Percentiles rank a stretch among this genome's conserved stretches.
Evolutionary conservation across 2,329 filamentous ascomycete species (phyloP).

Genomic region (Xylaria sp.): DNA sequence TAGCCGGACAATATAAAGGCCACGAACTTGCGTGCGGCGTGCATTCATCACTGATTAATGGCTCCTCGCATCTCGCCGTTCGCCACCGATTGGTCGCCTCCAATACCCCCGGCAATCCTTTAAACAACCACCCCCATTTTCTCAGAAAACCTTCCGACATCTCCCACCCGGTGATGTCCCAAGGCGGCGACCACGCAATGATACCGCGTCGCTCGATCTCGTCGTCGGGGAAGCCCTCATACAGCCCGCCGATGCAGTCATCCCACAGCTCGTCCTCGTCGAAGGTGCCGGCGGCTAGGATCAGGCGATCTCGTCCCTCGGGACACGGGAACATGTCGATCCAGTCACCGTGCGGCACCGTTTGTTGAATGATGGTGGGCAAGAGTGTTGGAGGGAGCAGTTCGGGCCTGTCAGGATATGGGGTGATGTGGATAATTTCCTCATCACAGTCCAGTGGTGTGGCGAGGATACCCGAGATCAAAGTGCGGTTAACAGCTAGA

Average conservation of each 20-base stretch:
- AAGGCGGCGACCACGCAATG: slow-evolving; percentile 56
- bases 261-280: slow-evolving; percentile 57
- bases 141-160: slow-evolving; percentile 54
- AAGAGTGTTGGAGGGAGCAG: slow-evolving; percentile 49
- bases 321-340: slow-evolving; percentile 55
- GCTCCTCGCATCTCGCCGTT: slow-evolving; percentile 48
- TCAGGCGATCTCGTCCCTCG: slow-evolving; percentile 53
- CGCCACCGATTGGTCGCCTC: slow-evolving; percentile 53
- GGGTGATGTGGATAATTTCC: slow-evolving; percentile 47
- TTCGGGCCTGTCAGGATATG: slow-evolving; percentile 46
- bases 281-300: slow-evolving; percentile 51
- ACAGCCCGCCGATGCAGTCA: slow-evolving; percentile 56
- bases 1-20: slow-evolving; percentile 4
- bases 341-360: slow-evolving; percentile 53
- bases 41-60: slow-evolving; percentile 42
- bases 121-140: slow-evolving; percentile 52
- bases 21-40: slow-evolving; percentile 29
- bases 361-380: slow-evolving; percentile 55
- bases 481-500: slow-evolving; percentile 50
- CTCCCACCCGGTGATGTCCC: slow-evolving; percentile 54
- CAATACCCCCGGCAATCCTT: slow-evolving; percentile 43
- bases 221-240: slow-evolving; percentile 56
- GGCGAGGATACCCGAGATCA: slow-evolving; percentile 49
- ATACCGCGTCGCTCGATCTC: slow-evolving; percentile 54
- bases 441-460: slow-evolving; percentile 49